Conservation (phyloP, 495 filamentous ascomycete species). For the Lasiosphaeria hispida region DNA sequence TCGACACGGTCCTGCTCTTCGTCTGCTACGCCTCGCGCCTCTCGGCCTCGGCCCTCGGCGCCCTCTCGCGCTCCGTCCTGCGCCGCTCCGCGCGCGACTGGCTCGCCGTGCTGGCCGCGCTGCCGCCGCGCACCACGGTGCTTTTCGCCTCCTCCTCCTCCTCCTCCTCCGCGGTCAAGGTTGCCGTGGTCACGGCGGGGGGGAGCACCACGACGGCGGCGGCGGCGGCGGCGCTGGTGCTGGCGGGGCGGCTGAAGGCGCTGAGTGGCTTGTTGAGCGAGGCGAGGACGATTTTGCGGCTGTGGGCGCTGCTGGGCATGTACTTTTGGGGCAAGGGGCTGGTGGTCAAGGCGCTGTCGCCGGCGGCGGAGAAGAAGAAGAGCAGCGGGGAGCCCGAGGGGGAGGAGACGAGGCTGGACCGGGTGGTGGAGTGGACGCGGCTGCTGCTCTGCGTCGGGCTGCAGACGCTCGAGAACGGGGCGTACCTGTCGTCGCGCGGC, state of each 20-base stretch:
- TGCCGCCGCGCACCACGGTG: slow-evolving; percentile 38
- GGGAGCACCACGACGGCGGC: slow-evolving; percentile 32
- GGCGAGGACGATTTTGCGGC: slow-evolving; percentile 67
- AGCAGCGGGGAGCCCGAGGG: slow-evolving; percentile 14
- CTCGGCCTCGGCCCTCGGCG: slow-evolving; percentile 37
- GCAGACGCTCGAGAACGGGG: slow-evolving; percentile 81
- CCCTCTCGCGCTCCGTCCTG: slow-evolving; percentile 35
- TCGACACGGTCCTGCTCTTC: slow-evolving; percentile 60
- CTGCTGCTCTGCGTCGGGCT: slow-evolving; percentile 63
- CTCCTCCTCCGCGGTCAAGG: slow-evolving; percentile 14
- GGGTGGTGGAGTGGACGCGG: slow-evolving; percentile 62
- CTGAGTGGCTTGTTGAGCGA: slow-evolving; percentile 58
- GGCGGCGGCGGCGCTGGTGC: slow-evolving; percentile 40
- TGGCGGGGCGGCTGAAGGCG: slow-evolving; percentile 45
- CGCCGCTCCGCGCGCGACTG: slow-evolving; percentile 38
- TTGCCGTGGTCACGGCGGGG: no score
- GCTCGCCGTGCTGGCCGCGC: slow-evolving; percentile 38
- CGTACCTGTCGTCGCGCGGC: slow-evolving; percentile 69
- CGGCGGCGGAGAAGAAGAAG: neutral
- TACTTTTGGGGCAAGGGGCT: slow-evolving; percentile 67
- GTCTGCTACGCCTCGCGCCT: slow-evolving; percentile 64
- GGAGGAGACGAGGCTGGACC: slow-evolving; percentile 38
- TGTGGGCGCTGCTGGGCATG: slow-evolving; percentile 77
- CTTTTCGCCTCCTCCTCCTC: slow-evolving; percentile 29
- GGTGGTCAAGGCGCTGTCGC: slow-evolving; percentile 32